Conservation (phyloP, 2,329 filamentous ascomycete genomes). For the Karstenula rhodostoma region DNA sequence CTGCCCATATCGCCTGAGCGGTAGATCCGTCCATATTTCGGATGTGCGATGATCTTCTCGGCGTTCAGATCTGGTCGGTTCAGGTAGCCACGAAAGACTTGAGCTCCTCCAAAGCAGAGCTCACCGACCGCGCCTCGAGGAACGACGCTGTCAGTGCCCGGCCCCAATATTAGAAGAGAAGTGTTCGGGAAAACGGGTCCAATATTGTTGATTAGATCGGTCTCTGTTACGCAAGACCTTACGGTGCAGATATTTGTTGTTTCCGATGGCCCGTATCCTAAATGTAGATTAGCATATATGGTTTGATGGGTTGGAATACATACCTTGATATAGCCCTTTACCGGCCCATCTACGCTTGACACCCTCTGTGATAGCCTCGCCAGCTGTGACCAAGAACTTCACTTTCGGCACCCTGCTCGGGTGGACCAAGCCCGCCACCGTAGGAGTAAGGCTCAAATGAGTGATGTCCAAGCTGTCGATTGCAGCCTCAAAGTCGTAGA, state of each 20-base stretch:
- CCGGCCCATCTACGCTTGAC: constrained; percentile 75
- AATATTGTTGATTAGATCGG: constrained; percentile 76
- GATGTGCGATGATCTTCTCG: constrained; percentile 74
- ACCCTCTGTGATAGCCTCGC: constrained; percentile 77
- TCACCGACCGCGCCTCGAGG: constrained; percentile 80
- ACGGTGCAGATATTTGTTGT: constrained; percentile 89
- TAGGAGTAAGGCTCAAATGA: constrained; percentile 86
- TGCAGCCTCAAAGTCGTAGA: constrained; percentile 73
- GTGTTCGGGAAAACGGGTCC: constrained; percentile 78
- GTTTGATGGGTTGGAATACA: constrained; percentile 36
- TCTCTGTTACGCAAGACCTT: constrained; percentile 63
- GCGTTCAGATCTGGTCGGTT: constrained; percentile 69
- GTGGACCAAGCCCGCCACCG: constrained; percentile 78
- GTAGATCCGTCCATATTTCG: constrained; percentile 76
- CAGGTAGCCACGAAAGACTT: constrained; percentile 78
- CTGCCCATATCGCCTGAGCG: constrained; percentile 83
- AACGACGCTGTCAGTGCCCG: constrained; percentile 52
- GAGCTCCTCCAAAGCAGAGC: constrained; percentile 85
- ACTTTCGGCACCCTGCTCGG: constrained; percentile 74
- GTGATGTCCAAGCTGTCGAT: constrained; percentile 73
- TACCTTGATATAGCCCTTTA: constrained; percentile 72
- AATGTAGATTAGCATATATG: constrained; percentile 5
- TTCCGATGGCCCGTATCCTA: constrained; percentile 80
- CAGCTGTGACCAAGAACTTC: constrained; percentile 79
- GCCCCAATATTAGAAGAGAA: constrained; percentile 71